These are phyloP conservation scores for Blastocrithidia nonstop DNA, from an alignment of 208 protist genomes.

Conservation along the genomic window DNA sequence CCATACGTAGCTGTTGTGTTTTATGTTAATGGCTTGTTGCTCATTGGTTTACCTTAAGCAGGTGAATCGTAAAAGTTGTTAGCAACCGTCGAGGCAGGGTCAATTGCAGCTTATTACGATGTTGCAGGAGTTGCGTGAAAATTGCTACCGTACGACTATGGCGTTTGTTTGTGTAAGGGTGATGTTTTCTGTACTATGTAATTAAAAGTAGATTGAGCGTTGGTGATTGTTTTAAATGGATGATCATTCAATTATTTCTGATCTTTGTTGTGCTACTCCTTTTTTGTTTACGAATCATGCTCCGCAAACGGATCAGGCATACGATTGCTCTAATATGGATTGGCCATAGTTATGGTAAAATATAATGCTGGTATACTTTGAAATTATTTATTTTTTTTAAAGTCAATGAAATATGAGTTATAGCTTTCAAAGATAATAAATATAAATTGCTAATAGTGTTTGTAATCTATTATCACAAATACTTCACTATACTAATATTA, in stretches of 20 bases:
- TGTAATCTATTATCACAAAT: no score
- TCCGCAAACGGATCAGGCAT: conserved; percentile 39
- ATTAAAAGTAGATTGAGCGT: conserved; percentile 3
- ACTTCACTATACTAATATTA: no score
- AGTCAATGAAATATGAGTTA: neutral
- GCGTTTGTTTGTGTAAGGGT: no score
- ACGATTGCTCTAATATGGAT: conserved; percentile 28
- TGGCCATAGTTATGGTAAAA: conserved; percentile 25
- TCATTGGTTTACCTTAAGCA: no score
- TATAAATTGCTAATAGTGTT: no score
- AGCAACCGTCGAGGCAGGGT: no score
- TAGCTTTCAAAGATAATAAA: neutral
- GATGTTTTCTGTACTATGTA: no score
- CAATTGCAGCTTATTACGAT: no score
- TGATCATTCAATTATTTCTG: neutral
- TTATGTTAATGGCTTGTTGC: neutral
- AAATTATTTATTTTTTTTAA: conserved; percentile 4
- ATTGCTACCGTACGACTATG: no score
- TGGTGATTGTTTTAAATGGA: conserved; percentile 2
- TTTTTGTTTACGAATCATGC: conserved; percentile 1
- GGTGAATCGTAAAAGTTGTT: no score
- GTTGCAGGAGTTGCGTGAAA: no score
- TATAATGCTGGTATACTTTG: neutral
- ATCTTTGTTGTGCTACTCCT: conserved; percentile 1
- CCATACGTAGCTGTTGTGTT: no score